Percentiles rank a stretch among this genome's conserved stretches.
phyloP scores from a whole-genome alignment of 306 rosid species.

The Acacia melanoxylon region DNA sequence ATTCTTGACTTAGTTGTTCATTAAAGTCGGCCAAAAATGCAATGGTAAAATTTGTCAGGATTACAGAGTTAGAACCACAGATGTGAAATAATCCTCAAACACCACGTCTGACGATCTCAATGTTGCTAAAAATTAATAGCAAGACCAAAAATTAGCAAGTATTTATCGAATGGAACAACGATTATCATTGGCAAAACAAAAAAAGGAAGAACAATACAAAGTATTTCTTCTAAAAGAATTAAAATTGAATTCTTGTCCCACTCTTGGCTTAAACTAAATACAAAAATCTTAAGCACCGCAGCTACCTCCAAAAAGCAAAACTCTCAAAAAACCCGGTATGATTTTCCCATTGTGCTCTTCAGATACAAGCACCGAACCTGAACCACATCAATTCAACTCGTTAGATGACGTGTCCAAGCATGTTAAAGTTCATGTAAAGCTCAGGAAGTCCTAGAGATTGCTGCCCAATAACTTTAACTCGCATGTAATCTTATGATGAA shows the following conservation, averaged over 20 bases:
- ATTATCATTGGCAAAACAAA: not conserved
- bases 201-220: not conserved
- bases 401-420: constrained; percentile 11
- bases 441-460: not conserved
- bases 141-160: constrained; percentile 9
- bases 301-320: not conserved
- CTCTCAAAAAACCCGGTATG: constrained; percentile 41
- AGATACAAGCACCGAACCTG: constrained; percentile 53
- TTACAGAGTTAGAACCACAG: not conserved
- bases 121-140: constrained; percentile 8
- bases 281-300: not conserved
- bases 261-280: not conserved
- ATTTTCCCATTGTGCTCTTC: constrained; percentile 52
- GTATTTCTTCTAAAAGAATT: constrained; percentile 18
- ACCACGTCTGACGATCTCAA: not conserved
- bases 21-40: not conserved
- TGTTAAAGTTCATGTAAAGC: not conserved
- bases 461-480: not conserved
- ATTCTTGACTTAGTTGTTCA: too few species aligned
- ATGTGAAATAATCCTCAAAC: not conserved
- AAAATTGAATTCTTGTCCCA: constrained; percentile 18
- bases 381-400: not conserved
- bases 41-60: not conserved
- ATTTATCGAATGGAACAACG: constrained; percentile 24
- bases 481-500: not conserved